Evolutionary conservation across 129 eudicot genomes (phyloP), one percentile per base, ranked within the genome.

Genomic region (Centaurea solstitialis): DNA sequence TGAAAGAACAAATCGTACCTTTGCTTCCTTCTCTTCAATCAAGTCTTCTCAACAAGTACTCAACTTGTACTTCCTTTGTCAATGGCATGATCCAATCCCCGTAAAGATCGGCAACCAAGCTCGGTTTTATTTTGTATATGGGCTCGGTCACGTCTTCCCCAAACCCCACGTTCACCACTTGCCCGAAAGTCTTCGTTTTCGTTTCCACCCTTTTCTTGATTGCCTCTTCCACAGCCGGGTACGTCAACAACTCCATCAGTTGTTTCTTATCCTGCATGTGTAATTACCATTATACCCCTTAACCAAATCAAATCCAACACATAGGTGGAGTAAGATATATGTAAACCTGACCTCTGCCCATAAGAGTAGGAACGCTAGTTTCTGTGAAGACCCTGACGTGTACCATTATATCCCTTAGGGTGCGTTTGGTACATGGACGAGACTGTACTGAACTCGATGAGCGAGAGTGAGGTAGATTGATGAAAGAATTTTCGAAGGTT

Each of bases 21-120:
- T 8, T 7, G 53, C 21, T 35, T 33, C 47, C 64, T 53, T 41
- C 47, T 45, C 7, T 59, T 84, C 69, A 91, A 76, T 93, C 98
- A 18, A 91, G 83, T 66, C 98, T 85, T 86, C 98, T 93, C 87
- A 91, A 77, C 65, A 93, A 74, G 80, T 93, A 93, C 83, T 89
- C 85, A 71, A 93, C 92, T 75, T 93, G 96, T 40, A 93, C 98
- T 77, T 87, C 87, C 80, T 93, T 93, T 1, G 98, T 93, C 75
- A 93, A 69, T 37, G 98, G 98, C 98, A 93, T 93, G 78, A 93
- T 93, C 97, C 98, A 93, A 12, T 72, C 92, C 66, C 91, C 94
- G 50, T 93, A 93, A 20, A 93, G 84, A 83, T 85, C 88, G 53
- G 92, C 98, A 69, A 93, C 94, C 33, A 93, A 84, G 78, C 74